phyloP scores from a whole-genome alignment of 225 moss, liverwort and hornwort genomes.

The Rhytidiadelphus loreus region DNA sequence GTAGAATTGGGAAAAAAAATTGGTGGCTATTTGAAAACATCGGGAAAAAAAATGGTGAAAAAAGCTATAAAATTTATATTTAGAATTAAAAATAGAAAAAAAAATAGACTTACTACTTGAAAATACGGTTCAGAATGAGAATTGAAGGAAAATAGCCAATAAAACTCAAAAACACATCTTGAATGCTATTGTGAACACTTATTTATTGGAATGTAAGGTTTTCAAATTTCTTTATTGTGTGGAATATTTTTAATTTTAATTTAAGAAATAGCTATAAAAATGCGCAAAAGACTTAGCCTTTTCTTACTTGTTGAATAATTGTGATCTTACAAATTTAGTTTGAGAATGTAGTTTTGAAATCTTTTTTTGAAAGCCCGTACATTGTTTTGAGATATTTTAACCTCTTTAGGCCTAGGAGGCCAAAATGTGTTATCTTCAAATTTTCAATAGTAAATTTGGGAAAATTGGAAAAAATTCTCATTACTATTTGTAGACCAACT shows the following conservation, averaged over 20 bases:
- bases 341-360: not conserved
- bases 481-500: too few species aligned
- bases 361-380: too few species aligned
- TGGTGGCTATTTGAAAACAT: too few species aligned
- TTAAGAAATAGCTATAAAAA: not conserved
- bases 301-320: not conserved
- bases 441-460: rapidly evolving
- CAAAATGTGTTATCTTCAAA: not conserved
- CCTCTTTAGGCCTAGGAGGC: not conserved
- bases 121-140: too few species aligned
- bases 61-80: too few species aligned
- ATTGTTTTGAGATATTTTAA: not conserved
- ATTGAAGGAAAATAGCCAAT: too few species aligned
- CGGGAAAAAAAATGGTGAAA: too few species aligned
- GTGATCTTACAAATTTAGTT: not conserved
- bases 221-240: not conserved
- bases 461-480: not conserved
- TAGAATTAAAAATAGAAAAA: too few species aligned
- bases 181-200: too few species aligned
- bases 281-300: not conserved
- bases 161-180: too few species aligned
- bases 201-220: not conserved
- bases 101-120: too few species aligned
- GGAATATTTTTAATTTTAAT: not conserved
- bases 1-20: too few species aligned